A percentile compares a stretch with the other conserved stretches of the same genome.
These are phyloP conservation scores for Alternaria sp. DNA, from an alignment of 2,329 filamentous ascomycete species.

Conservation along the genomic window DNA sequence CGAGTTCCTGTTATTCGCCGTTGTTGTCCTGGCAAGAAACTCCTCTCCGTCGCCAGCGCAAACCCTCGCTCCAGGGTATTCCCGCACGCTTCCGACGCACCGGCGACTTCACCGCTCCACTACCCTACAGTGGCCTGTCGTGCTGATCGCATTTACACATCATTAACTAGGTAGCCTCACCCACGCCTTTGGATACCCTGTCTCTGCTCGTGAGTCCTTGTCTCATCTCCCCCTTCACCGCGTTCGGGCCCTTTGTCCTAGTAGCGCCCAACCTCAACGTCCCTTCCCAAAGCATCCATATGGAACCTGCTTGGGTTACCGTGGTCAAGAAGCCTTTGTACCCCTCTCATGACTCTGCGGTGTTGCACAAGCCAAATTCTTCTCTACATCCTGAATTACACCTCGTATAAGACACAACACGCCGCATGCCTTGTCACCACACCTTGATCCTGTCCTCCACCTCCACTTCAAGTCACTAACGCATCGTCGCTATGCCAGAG, in stretches of 20 bases:
- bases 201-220: conserved; percentile 42
- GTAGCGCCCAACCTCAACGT: conserved; percentile 25
- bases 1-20: conserved; percentile 34
- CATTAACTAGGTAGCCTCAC: conserved; percentile 25
- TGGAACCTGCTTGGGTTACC: conserved; percentile 39
- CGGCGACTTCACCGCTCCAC: conserved; percentile 38
- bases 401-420: conserved; percentile 28
- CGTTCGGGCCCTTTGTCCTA: conserved; percentile 40
- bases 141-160: conserved; percentile 33
- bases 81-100: conserved; percentile 41
- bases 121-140: conserved; percentile 29
- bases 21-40: conserved; percentile 29
- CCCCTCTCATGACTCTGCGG: conserved; percentile 36
- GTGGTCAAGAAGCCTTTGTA: conserved; percentile 44
- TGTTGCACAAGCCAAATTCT: conserved; percentile 35
- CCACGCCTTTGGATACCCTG: conserved; percentile 26
- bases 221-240: conserved; percentile 41
- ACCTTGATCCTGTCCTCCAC: conserved; percentile 7
- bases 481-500: conserved; percentile 46
- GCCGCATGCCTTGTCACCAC: conserved; percentile 21
- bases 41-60: conserved; percentile 34
- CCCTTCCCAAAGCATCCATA: conserved; percentile 42
- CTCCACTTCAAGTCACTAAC: conserved; percentile 37
- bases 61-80: conserved; percentile 35
- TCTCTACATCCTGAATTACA: conserved; percentile 19